These are phyloP conservation scores for Inga leiocalycina DNA, from an alignment of 306 rosid species.

Conservation along the genomic window DNA sequence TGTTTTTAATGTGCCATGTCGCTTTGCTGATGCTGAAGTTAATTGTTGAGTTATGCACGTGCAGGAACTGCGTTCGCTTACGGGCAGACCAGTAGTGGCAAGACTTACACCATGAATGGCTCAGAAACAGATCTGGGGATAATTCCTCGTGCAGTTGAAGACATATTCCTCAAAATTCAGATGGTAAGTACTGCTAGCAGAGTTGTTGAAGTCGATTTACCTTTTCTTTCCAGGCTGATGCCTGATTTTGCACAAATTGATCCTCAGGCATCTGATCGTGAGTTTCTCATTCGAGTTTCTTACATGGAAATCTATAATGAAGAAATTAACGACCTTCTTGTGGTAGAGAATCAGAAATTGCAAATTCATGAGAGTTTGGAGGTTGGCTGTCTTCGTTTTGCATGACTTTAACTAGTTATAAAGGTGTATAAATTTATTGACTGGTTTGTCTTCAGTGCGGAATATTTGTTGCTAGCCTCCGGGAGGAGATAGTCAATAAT, in stretches of 20 bases:
- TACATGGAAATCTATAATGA: too few species aligned
- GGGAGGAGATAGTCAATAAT: too few species aligned
- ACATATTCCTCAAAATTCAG: conserved; percentile 72
- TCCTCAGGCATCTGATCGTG: conserved; percentile 70
- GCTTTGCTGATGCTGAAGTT: conserved; percentile 26
- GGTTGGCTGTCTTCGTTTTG: too few species aligned
- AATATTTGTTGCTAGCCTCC: too few species aligned
- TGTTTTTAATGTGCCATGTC: not conserved
- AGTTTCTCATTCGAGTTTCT: conserved; percentile 88
- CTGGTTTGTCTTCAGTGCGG: too few species aligned
- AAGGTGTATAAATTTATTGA: too few species aligned
- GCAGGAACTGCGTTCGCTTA: conserved; percentile 97
- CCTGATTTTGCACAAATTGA: conserved; percentile 19
- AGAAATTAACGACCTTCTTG: too few species aligned
- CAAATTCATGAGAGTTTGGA: too few species aligned
- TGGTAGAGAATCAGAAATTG: too few species aligned
- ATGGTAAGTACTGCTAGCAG: conserved; percentile 42
- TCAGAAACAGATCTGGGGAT: conserved; percentile 78
- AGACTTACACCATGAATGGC: conserved; percentile 98
- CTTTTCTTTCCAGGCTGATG: conserved; percentile 17
- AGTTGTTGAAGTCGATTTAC: conserved; percentile 13
- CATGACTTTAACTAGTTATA: too few species aligned
- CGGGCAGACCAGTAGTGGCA: conserved; percentile 99
- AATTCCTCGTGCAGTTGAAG: conserved; percentile 79
- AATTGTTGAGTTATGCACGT: conserved; percentile 32